phyloP scores from a whole-genome alignment of 1,139 yeast species.

The Wickerhamomyces sp. region DNA sequence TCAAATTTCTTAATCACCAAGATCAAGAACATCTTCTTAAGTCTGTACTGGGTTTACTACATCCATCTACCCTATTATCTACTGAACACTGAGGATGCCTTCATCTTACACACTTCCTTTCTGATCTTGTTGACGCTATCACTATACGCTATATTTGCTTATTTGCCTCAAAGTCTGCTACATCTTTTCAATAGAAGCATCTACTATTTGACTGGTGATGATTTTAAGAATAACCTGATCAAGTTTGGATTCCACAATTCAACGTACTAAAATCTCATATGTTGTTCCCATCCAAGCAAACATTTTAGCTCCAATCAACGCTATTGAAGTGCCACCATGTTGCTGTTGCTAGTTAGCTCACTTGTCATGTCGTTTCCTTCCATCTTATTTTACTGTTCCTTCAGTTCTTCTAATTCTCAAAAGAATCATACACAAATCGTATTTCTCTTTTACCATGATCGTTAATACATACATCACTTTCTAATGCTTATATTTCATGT shows the following conservation, averaged over 20 bases:
- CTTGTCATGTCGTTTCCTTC: too few species aligned
- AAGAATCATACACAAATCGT: too few species aligned
- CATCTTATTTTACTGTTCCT: too few species aligned
- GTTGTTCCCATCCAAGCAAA: too few species aligned
- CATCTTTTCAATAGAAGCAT: slow-evolving; percentile 22
- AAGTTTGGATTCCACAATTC: slow-evolving; percentile 11
- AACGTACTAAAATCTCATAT: neutral
- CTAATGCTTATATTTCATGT: neutral
- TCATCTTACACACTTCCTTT: slow-evolving; percentile 31
- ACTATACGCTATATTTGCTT: slow-evolving; percentile 25
- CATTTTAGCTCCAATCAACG: too few species aligned
- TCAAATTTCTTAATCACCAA: slow-evolving; percentile 15
- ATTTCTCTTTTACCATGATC: too few species aligned
- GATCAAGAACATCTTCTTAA: slow-evolving; percentile 19
- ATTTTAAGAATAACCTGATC: slow-evolving; percentile 16
- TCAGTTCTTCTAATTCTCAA: too few species aligned
- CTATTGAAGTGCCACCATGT: too few species aligned
- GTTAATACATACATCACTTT: neutral
- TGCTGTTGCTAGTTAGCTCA: too few species aligned
- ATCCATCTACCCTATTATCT: slow-evolving; percentile 36
- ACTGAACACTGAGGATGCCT: slow-evolving; percentile 36
- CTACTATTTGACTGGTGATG: slow-evolving; percentile 27
- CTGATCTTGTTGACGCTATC: slow-evolving; percentile 25
- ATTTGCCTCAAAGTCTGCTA: slow-evolving; percentile 21
- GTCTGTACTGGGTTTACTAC: slow-evolving; percentile 36